These are phyloP conservation scores for Prototheca cutis DNA, from an alignment of 163 green algal species.

Conservation along the genomic window DNA sequence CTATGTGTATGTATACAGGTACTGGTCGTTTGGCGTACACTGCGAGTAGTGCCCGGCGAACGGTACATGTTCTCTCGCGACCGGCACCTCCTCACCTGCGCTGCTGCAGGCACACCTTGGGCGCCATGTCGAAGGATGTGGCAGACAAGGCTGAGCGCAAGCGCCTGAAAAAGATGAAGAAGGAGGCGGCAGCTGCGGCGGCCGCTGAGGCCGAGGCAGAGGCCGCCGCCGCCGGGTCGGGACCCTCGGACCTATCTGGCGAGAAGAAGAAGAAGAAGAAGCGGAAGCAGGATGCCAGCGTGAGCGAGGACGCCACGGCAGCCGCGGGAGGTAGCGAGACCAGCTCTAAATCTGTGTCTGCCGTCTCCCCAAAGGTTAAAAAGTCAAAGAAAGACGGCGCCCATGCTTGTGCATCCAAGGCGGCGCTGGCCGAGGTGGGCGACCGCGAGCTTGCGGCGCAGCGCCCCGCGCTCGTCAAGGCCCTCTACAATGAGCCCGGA, in stretches of 20 bases:
- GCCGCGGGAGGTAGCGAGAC: slow-evolving; percentile 6
- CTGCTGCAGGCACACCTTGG: background rate
- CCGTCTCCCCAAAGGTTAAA: background rate
- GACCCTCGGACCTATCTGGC: too few relatives aligned
- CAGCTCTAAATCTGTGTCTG: slow-evolving; percentile 4
- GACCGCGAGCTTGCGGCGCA: slow-evolving; percentile 40
- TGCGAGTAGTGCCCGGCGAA: background rate
- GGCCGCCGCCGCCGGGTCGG: background rate
- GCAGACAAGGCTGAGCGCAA: slow-evolving; percentile 26
- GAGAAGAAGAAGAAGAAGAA: slow-evolving; percentile 21
- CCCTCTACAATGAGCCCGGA: slow-evolving; percentile 38
- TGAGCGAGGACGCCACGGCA: background rate
- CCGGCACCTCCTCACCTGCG: too few relatives aligned
- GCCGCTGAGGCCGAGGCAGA: slow-evolving; percentile 4
- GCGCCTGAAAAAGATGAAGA: slow-evolving; percentile 17
- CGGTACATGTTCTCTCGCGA: background rate
- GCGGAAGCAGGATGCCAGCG: slow-evolving; percentile 4
- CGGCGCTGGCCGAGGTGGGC: slow-evolving; percentile 42
- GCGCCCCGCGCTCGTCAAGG: slow-evolving; percentile 43
- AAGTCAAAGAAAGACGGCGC: slow-evolving; percentile 16
- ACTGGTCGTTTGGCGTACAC: too few relatives aligned
- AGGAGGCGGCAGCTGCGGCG: slow-evolving; percentile 4
- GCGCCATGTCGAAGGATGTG: background rate
- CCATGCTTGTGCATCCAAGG: background rate
- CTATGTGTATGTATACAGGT: too few relatives aligned